These are phyloP conservation scores for Backusella parvicylindrica DNA, from an alignment of 192 early-diverging fungal species.

Conservation along the genomic window DNA sequence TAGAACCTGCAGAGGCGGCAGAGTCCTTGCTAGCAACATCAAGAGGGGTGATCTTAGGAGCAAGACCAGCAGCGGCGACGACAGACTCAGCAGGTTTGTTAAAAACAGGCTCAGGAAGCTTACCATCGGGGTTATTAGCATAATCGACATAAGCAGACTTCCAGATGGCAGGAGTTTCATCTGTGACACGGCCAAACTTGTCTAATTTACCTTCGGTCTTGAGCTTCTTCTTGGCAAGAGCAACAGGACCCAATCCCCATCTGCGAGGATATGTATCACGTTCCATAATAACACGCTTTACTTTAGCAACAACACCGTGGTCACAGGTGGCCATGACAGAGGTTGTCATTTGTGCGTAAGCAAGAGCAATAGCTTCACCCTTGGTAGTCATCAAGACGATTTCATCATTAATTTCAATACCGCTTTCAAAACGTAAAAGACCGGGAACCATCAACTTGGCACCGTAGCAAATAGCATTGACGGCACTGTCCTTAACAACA, in stretches of 20 bases:
- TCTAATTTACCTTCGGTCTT: constrained; percentile 98
- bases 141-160: constrained; percentile 76
- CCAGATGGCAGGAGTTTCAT: constrained; percentile 83
- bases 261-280: constrained; percentile 97
- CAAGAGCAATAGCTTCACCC: constrained; percentile 99
- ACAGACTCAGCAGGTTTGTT: constrained; percentile 17
- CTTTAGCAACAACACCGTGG: constrained; percentile 89
- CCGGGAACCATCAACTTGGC: constrained; percentile 99
- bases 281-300: constrained; percentile 99
- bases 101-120: constrained; percentile 22
- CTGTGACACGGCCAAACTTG: constrained; percentile 92
- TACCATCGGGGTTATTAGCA: constrained; percentile 34
- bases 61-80: constrained; percentile 33
- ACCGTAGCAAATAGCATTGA: constrained; percentile 99
- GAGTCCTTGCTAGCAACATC: constrained; percentile 32
- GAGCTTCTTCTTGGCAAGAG: constrained; percentile 96
- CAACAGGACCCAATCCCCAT: constrained; percentile 97
- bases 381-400: constrained; percentile 99
- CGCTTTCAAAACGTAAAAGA: constrained; percentile 92
- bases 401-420: constrained; percentile 95
- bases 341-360: constrained; percentile 96
- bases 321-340: constrained; percentile 80
- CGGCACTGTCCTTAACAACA: constrained; percentile 97
- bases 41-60: constrained; percentile 37
- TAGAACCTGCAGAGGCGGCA: constrained; percentile 31